These are phyloP conservation scores for Xerocomus potaroensis DNA, from an alignment of 768 basidiomycete species.

Conservation along the genomic window DNA sequence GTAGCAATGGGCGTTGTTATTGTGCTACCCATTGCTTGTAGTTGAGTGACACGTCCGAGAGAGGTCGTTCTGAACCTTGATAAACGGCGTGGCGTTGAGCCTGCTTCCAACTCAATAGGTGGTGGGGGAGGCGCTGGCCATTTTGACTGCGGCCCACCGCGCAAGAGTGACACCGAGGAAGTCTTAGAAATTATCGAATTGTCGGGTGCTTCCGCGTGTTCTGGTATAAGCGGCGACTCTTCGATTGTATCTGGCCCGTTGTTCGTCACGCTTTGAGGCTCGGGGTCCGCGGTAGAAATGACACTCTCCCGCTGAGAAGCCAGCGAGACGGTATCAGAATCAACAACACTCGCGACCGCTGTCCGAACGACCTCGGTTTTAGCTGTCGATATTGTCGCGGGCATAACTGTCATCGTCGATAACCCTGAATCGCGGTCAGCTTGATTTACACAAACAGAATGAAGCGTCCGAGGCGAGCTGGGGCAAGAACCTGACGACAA, in stretches of 20 bases:
- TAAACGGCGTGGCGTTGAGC: constrained; percentile 22
- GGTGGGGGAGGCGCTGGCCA: constrained; percentile 31
- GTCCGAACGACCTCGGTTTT: constrained; percentile 45
- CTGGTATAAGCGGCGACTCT: constrained; percentile 7
- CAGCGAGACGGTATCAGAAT: constrained; percentile 26
- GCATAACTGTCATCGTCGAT: constrained; percentile 41
- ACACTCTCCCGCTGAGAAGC: constrained; percentile 12
- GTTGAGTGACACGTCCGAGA: constrained; percentile 23
- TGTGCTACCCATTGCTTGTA: constrained; percentile 17
- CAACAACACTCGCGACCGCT: constrained; percentile 50
- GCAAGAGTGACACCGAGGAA: constrained; percentile 12
- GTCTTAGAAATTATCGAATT: constrained; percentile 13
- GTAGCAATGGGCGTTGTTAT: constrained; percentile 45
- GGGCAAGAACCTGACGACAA: constrained; percentile 9
- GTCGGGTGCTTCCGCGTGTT: constrained; percentile 10
- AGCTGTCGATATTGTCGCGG: constrained; percentile 42
- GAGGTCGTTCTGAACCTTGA: constrained; percentile 30
- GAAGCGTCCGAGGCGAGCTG: constrained; percentile 19
- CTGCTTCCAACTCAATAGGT: constrained; percentile 23
- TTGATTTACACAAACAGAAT: constrained; percentile 8
- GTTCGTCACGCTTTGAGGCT: not conserved
- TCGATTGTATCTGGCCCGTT: not conserved
- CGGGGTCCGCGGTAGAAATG: constrained; percentile 9
- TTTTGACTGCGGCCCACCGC: constrained; percentile 18
- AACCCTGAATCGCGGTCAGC: constrained; percentile 32